phyloP scores from a whole-genome alignment of 1,284 basidiomycete genomes.

The Pseudomicrostroma phylloplanum region DNA sequence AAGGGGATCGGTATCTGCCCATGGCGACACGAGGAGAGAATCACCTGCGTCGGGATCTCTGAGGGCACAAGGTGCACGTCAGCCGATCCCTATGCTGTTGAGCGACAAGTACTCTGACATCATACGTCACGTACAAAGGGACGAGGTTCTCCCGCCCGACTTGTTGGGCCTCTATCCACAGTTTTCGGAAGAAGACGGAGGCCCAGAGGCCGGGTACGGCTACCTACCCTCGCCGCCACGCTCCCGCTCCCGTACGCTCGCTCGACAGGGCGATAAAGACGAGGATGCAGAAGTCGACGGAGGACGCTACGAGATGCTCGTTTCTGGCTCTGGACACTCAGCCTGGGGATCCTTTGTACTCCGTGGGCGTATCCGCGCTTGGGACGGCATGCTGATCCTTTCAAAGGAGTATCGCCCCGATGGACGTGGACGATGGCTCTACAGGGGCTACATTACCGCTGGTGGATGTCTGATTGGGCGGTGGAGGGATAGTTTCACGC shows the following conservation, averaged over 20 bases:
- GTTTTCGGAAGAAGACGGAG: background rate
- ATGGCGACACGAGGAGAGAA: background rate
- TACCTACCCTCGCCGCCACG: background rate
- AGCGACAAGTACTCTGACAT: too few species aligned
- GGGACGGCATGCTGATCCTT: conserved; percentile 56
- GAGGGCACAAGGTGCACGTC: background rate
- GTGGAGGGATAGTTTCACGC: conserved; percentile 53
- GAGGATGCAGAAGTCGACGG: conserved; percentile 8
- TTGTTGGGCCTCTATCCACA: background rate
- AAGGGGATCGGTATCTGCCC: background rate
- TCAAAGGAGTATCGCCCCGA: conserved; percentile 57
- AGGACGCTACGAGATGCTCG: conserved; percentile 50
- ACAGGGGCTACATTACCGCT: conserved; percentile 53
- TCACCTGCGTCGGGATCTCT: background rate
- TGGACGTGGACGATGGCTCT: conserved; percentile 56
- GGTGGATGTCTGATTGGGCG: conserved; percentile 44
- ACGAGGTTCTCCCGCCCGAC: background rate
- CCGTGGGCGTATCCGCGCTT: conserved; percentile 54
- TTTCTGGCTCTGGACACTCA: conserved; percentile 55
- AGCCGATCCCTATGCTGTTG: background rate
- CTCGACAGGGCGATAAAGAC: background rate
- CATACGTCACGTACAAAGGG: background rate
- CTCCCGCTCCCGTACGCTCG: background rate
- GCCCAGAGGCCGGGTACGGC: background rate
- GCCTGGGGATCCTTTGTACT: conserved; percentile 57